phyloP scores from a whole-genome alignment of 2,329 filamentous ascomycete species.

The Alternaria ethzedia region DNA sequence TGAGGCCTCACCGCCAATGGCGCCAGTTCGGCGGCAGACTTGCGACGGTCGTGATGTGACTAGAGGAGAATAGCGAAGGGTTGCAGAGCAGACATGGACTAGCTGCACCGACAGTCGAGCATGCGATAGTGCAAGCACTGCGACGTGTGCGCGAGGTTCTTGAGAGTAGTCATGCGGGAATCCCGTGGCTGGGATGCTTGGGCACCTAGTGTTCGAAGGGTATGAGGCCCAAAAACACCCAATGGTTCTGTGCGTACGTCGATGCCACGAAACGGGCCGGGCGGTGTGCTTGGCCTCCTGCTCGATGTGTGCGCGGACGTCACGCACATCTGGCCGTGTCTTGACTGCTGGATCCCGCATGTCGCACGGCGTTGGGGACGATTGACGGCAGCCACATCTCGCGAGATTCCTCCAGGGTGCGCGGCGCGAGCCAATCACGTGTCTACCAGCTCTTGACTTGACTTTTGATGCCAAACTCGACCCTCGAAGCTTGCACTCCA shows the following conservation, averaged over 20 bases:
- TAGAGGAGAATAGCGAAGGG: neutral
- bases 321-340: slow-evolving; percentile 12
- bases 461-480: slow-evolving; percentile 14
- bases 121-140: slow-evolving; percentile 17
- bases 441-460: neutral
- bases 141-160: neutral
- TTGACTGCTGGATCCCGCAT: slow-evolving; percentile 22
- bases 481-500: slow-evolving; percentile 10
- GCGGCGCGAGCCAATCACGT: slow-evolving; percentile 10
- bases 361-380: slow-evolving; percentile 20
- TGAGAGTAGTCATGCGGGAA: slow-evolving; percentile 12
- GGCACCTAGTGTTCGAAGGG: neutral
- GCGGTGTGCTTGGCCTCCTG: slow-evolving; percentile 14
- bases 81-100: neutral
- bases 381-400: slow-evolving; percentile 8
- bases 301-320: slow-evolving; percentile 22
- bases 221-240: neutral
- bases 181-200: neutral
- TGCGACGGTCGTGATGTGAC: neutral
- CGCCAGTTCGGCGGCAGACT: slow-evolving; percentile 8
- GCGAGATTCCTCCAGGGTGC: slow-evolving; percentile 1
- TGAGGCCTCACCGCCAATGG: slow-evolving; percentile 17
- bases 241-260: slow-evolving; percentile 5
- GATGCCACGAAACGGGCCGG: slow-evolving; percentile 22
- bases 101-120: neutral